phyloP scores from a whole-genome alignment of 164 flowering plant species.

The Umbilicus rupestris region DNA sequence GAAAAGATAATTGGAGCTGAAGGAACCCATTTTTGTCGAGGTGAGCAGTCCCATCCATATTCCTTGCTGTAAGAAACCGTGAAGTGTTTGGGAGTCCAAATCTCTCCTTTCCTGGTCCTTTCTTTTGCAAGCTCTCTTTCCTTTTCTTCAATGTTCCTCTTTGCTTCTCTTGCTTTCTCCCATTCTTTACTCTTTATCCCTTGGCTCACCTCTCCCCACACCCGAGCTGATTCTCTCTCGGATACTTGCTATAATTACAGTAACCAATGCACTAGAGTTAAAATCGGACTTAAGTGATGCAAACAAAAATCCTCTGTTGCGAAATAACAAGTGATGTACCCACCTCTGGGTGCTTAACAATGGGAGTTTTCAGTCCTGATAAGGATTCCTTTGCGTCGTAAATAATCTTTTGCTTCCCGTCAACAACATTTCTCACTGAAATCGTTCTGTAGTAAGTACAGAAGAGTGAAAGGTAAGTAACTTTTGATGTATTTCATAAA shows the following conservation, averaged over 20 bases:
- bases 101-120: constrained; percentile 31
- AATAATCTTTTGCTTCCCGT: constrained; percentile 31
- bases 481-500: neutral
- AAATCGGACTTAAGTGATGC: neutral
- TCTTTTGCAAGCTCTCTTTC: constrained; percentile 46
- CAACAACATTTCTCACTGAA: constrained; percentile 29
- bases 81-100: constrained; percentile 68
- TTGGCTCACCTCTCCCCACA: constrained; percentile 63
- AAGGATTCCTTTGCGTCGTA: constrained; percentile 56
- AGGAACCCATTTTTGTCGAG: constrained; percentile 33
- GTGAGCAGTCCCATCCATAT: constrained; percentile 47
- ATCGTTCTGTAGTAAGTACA: constrained; percentile 40
- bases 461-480: neutral
- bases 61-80: constrained; percentile 28
- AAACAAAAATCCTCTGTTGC: no score
- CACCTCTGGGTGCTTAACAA: constrained; percentile 53
- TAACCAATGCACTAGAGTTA: neutral
- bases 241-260: constrained; percentile 29
- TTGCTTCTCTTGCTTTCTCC: constrained; percentile 69
- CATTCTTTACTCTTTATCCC: constrained; percentile 46
- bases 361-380: constrained; percentile 45
- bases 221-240: constrained; percentile 57
- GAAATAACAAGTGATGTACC: neutral
- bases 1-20: constrained; percentile 44
- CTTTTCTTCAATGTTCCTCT: constrained; percentile 46